These are phyloP conservation scores for Mucor mucedo DNA, from an alignment of 371 early-diverging fungal genomes.

Conservation along the genomic window DNA sequence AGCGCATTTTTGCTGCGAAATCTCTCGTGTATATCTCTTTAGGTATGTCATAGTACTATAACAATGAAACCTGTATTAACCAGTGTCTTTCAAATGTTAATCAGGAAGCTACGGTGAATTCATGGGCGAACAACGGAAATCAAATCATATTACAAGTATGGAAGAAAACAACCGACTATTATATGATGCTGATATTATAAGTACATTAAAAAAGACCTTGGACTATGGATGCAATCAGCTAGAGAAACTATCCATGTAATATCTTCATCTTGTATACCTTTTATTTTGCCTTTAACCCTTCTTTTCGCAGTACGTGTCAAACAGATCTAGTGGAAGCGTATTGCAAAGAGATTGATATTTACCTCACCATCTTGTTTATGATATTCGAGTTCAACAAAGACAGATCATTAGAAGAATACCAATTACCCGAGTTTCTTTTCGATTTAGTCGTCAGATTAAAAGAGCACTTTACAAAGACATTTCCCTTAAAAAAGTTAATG, in stretches of 20 bases:
- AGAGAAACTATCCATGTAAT: constrained; percentile 27
- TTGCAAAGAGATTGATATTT: constrained; percentile 65
- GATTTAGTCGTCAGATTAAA: constrained; percentile 68
- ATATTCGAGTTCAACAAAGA: constrained; percentile 52
- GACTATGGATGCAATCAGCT: constrained; percentile 40
- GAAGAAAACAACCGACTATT: constrained; percentile 53
- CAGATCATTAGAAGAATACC: constrained; percentile 38
- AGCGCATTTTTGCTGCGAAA: constrained; percentile 52
- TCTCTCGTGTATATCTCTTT: constrained; percentile 66
- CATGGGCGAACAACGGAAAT: not conserved
- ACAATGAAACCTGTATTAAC: not conserved
- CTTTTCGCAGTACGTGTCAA: not conserved
- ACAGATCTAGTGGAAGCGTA: constrained; percentile 18
- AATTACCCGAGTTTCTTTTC: constrained; percentile 64
- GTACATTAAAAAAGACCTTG: constrained; percentile 51
- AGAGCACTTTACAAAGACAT: constrained; percentile 74
- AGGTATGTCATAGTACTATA: constrained; percentile 40
- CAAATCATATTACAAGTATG: constrained; percentile 26
- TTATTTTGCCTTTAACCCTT: not conserved
- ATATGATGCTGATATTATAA: constrained; percentile 56
- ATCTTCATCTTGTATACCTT: not conserved
- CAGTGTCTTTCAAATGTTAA: not conserved
- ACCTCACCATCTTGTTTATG: constrained; percentile 64
- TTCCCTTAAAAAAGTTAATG: constrained; percentile 83
- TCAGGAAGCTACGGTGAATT: not conserved